Evolutionary conservation across 495 filamentous ascomycete genomes (phyloP), one percentile per base, ranked within the genome.

Genomic region (Annulohypoxylon maeteangense): DNA sequence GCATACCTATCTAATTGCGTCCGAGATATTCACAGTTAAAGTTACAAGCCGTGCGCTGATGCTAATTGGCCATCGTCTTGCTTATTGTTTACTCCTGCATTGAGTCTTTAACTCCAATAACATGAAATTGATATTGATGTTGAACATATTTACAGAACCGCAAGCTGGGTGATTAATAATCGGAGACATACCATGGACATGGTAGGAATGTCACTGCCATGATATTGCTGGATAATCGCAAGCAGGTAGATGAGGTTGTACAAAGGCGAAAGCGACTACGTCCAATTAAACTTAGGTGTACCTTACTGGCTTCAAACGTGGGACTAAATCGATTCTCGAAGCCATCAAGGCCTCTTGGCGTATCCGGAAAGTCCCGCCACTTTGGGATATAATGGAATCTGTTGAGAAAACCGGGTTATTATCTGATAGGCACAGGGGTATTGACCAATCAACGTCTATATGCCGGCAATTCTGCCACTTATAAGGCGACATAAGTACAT

Each of bases 211-310:
- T 8, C 34, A 57, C 22, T 38, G 27, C 18, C n/a, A 14, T 25
- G 2, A 40, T 40, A 23, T 23, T 27, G 42, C 54, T 57, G 34
- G 34, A 57, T 18, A 23, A 34, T 40, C 14, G 27, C 16, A 40
- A 40, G n/a, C 31, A 25, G 27, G 34, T 54, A 18, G n/a, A 20
- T 16, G 29, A 34, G n/a, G 27, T 54, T 16, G 34, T 56, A 48
- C 14, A 27, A 22, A 25, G n/a, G 22, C 55, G 40, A 22, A 25
- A 16, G 22, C 55, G 8, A 44, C 48, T 25, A 62, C 66, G 66
- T 69, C 66, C 38, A 69, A 69, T 63, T 70, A 70, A 70, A 61
- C 67, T 70, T 34, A 44, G 16, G 10, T 29, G 55, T 54, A 47
- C 45, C 61, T 68, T 32, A 31, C 14, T 36, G 36, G 23, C 27